Evolutionary conservation across 2,329 filamentous ascomycete species (phyloP).

Genomic region (Orbilia quercus): DNA sequence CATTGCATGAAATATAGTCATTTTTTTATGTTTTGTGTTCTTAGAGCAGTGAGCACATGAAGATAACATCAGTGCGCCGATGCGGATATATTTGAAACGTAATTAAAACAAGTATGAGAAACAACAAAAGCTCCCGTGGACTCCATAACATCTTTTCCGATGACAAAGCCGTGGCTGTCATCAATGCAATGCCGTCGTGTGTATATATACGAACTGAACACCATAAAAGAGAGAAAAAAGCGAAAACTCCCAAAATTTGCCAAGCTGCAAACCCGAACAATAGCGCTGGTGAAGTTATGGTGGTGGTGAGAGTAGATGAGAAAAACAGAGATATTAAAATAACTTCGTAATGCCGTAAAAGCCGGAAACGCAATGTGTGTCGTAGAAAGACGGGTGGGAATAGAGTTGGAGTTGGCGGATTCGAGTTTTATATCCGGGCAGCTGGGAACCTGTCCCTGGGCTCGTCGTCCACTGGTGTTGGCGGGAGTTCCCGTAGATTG

Average conservation of each 20-base stretch:
- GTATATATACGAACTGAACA: constrained; percentile 4
- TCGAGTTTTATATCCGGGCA: constrained; percentile 38
- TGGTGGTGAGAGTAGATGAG: background rate
- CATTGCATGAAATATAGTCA: too few species aligned
- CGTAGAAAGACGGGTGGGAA: background rate
- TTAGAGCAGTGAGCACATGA: background rate
- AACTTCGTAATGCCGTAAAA: background rate
- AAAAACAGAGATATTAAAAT: constrained; percentile 13
- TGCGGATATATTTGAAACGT: background rate
- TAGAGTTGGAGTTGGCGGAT: background rate
- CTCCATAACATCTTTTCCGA: constrained; percentile 12
- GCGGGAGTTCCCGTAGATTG: constrained; percentile 41
- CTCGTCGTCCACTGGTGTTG: constrained; percentile 47
- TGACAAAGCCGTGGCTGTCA: background rate
- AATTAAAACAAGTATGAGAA: constrained; percentile 14
- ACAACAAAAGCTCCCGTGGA: constrained; percentile 18
- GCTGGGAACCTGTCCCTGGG: constrained; percentile 38
- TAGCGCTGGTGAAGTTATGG: background rate
- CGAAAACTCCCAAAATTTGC: background rate
- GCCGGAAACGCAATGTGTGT: background rate
- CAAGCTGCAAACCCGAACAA: constrained; percentile 1
- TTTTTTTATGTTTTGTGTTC: too few species aligned
- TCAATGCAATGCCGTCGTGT: constrained; percentile 9
- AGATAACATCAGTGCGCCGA: background rate
- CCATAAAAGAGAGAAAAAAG: background rate